phyloP scores from a whole-genome alignment of 2,329 filamentous ascomycete species.

The Pseudopithomyces chartarum region DNA sequence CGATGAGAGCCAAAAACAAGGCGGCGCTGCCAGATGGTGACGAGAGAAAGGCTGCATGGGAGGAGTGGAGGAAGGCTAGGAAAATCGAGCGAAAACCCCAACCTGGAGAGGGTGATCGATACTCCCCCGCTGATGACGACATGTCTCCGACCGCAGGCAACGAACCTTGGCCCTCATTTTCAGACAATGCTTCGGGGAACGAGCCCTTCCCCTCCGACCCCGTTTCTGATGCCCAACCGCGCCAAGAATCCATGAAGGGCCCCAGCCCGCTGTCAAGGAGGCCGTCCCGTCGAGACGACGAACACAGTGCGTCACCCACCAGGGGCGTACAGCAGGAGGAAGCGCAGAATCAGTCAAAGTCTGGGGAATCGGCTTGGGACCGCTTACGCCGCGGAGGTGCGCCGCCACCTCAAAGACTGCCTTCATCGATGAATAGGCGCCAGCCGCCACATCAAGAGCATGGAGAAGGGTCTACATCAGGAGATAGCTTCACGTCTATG shows the following conservation, averaged over 20 bases:
- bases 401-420: conserved; percentile 19
- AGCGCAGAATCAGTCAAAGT: conserved; percentile 21
- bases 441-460: conserved; percentile 29
- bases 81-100: background rate
- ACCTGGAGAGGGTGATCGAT: no score
- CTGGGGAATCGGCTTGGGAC: conserved; percentile 51
- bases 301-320: conserved; percentile 49
- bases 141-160: conserved; percentile 47
- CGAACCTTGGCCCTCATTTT: conserved; percentile 24
- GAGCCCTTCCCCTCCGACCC: conserved; percentile 37
- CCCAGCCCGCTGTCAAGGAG: conserved; percentile 18
- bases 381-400: conserved; percentile 45
- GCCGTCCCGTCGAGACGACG: conserved; percentile 19
- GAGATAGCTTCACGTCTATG: conserved; percentile 53
- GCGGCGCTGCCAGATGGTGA: background rate
- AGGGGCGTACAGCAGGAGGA: conserved; percentile 43
- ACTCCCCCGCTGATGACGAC: conserved; percentile 43
- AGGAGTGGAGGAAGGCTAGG: conserved; percentile 10
- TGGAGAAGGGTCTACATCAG: conserved; percentile 38
- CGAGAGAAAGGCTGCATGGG: conserved; percentile 8
- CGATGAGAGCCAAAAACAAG: background rate
- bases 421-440: conserved; percentile 14
- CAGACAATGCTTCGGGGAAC: conserved; percentile 16
- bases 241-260: conserved; percentile 3
- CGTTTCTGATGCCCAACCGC: conserved; percentile 3